Conservation (phyloP, 306 rosid genomes). For the Dalbergia cultrata region DNA sequence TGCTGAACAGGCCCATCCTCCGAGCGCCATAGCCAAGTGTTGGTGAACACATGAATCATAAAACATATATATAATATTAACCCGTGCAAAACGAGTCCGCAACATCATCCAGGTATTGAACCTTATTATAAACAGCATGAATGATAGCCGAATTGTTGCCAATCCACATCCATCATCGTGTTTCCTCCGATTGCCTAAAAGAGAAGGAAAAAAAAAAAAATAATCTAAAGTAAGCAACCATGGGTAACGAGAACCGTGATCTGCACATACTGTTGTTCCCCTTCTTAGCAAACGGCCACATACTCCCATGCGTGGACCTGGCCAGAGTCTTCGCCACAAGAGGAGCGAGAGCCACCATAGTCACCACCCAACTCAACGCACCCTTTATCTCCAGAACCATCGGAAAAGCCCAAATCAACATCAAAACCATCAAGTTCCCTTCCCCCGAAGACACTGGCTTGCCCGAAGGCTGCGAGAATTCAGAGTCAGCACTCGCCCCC, state of each 20-base stretch:
- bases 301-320: slow-evolving; percentile 45
- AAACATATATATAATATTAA: neutral
- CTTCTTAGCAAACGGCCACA: slow-evolving; percentile 50
- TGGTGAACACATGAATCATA: neutral
- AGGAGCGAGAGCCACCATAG: slow-evolving; percentile 44
- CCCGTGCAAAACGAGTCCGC: slow-evolving; percentile 37
- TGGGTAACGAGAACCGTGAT: slow-evolving; percentile 32
- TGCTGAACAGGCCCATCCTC: neutral
- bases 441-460: slow-evolving; percentile 46
- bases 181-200: too few species aligned
- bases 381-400: slow-evolving; percentile 50
- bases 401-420: slow-evolving; percentile 35
- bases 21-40: neutral
- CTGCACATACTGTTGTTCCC: slow-evolving; percentile 50
- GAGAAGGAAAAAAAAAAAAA: too few species aligned
- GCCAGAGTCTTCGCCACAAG: slow-evolving; percentile 49
- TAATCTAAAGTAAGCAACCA: neutral
- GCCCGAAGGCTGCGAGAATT: slow-evolving; percentile 62
- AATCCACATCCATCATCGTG: neutral
- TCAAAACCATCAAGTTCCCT: slow-evolving; percentile 52
- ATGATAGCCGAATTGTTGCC: neutral
- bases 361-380: slow-evolving; percentile 44
- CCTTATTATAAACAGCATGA: slow-evolving; percentile 5
- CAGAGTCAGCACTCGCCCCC: slow-evolving; percentile 6
- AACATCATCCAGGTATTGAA: too few species aligned